phyloP scores from a whole-genome alignment of 257 asterid genomes.

The Rauvolfia tetraphylla region DNA sequence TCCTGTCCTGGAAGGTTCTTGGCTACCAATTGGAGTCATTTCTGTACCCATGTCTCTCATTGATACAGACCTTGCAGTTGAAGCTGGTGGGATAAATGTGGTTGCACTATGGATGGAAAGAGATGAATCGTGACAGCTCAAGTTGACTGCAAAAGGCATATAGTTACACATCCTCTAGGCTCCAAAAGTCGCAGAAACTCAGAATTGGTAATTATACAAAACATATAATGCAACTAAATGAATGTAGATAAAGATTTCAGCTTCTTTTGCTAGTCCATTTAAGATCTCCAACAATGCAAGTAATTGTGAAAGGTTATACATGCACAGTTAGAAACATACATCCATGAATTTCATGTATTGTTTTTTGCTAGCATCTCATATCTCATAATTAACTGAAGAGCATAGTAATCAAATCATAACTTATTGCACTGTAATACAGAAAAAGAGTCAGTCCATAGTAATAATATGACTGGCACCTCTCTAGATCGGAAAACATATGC shows the following conservation, averaged over 20 bases:
- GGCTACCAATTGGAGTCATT: constrained; percentile 98
- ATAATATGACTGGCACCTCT: background rate
- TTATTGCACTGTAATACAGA: background rate
- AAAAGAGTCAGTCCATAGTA: background rate
- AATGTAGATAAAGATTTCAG: background rate
- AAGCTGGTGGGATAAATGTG: constrained; percentile 29
- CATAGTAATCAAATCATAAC: background rate
- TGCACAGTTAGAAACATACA: background rate
- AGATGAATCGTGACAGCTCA: constrained; percentile 39
- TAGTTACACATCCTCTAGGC: background rate
- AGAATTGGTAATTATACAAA: background rate
- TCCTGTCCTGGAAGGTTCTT: constrained; percentile 86
- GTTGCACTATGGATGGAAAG: constrained; percentile 35
- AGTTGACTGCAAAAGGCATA: constrained; percentile 29
- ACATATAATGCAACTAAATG: background rate
- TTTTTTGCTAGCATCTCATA: background rate
- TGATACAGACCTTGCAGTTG: constrained; percentile 76
- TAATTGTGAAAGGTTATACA: background rate
- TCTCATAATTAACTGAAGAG: background rate
- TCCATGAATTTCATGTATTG: background rate
- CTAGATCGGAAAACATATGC: background rate
- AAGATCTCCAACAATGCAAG: background rate
- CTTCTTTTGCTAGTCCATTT: background rate
- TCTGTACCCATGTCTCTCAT: constrained; percentile 99
- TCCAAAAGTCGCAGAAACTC: background rate